Conservation (phyloP, 768 basidiomycete genomes). For the Phaeolepiota aurea region DNA sequence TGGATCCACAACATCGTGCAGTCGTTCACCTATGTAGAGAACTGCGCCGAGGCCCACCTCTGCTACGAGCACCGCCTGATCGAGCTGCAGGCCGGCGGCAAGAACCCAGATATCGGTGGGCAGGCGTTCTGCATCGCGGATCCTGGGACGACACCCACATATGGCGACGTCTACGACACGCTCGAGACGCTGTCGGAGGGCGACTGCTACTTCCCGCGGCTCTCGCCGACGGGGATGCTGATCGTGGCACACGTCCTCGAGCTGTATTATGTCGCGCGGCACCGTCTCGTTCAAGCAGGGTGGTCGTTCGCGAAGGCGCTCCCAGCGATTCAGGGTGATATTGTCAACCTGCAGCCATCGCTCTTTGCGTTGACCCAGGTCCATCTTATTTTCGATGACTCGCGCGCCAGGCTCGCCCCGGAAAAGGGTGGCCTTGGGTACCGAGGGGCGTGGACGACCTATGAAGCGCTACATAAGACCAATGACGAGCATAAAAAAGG, state of each 20-base stretch:
- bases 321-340: slow-evolving; percentile 37
- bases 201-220: slow-evolving; percentile 40
- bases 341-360: slow-evolving; percentile 51
- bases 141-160: slow-evolving; percentile 53
- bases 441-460: slow-evolving; percentile 45
- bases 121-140: slow-evolving; percentile 62
- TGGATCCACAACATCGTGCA: slow-evolving; percentile 54
- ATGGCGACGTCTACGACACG: slow-evolving; percentile 51
- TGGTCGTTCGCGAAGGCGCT: slow-evolving; percentile 27
- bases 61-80: slow-evolving; percentile 66
- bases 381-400: slow-evolving; percentile 58
- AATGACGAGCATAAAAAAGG: slow-evolving; percentile 37
- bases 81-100: slow-evolving; percentile 37
- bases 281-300: slow-evolving; percentile 22
- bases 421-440: slow-evolving; percentile 59
- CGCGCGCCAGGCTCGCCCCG: slow-evolving; percentile 48
- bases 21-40: slow-evolving; percentile 70
- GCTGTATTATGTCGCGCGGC: slow-evolving; percentile 39
- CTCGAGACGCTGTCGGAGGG: slow-evolving; percentile 51
- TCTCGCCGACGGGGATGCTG: slow-evolving; percentile 62
- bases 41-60: slow-evolving; percentile 63
- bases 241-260: slow-evolving; percentile 54
- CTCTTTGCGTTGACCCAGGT: slow-evolving; percentile 44
- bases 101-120: slow-evolving; percentile 62
- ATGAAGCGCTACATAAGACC: slow-evolving; percentile 52